A percentile compares a stretch with the other conserved stretches of the same genome.
phyloP scores from a whole-genome alignment of 2,329 filamentous ascomycete species.

The Helotiales sp. region DNA sequence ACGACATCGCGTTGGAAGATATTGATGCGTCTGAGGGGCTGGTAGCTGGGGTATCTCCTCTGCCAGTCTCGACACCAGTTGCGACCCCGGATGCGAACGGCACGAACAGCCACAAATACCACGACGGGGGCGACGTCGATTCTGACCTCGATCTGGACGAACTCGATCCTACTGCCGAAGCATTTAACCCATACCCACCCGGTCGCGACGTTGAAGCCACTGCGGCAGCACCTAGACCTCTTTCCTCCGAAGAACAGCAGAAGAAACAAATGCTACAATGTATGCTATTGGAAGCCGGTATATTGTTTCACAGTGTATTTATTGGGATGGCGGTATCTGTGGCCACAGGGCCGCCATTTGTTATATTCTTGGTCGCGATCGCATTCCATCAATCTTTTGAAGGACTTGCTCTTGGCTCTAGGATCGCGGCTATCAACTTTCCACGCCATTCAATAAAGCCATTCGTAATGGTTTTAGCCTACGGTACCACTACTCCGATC shows the following conservation, averaged over 20 bases:
- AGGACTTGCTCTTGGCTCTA: slow-evolving; percentile 79
- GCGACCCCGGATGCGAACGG: slow-evolving; percentile 1
- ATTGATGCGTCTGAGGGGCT: slow-evolving; percentile 54
- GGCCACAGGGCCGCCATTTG: slow-evolving; percentile 74
- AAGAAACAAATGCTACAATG: slow-evolving; percentile 74
- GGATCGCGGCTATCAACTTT: slow-evolving; percentile 83
- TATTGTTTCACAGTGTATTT: slow-evolving; percentile 17
- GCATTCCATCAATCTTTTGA: slow-evolving; percentile 88
- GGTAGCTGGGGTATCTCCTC: slow-evolving; percentile 58
- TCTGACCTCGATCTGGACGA: slow-evolving; percentile 63
- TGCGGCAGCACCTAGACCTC: slow-evolving; percentile 32
- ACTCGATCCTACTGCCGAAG: slow-evolving; percentile 47
- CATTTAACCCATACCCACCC: slow-evolving; percentile 28
- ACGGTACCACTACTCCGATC: slow-evolving; percentile 75
- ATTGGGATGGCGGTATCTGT: slow-evolving; percentile 87
- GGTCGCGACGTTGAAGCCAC: slow-evolving; percentile 8
- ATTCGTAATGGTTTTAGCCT: slow-evolving; percentile 77
- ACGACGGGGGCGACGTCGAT: slow-evolving; percentile 39
- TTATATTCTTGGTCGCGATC: slow-evolving; percentile 78
- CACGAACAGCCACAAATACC: slow-evolving; percentile 30
- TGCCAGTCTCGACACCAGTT: slow-evolving; percentile 54
- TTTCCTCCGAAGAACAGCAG: slow-evolving; percentile 51
- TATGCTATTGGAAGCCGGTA: slow-evolving; percentile 46
- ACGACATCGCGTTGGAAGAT: slow-evolving; percentile 52
- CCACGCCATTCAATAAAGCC: slow-evolving; percentile 71